phyloP scores from a whole-genome alignment of 208 protist genomes.

The Trypanosoma lewisi region DNA sequence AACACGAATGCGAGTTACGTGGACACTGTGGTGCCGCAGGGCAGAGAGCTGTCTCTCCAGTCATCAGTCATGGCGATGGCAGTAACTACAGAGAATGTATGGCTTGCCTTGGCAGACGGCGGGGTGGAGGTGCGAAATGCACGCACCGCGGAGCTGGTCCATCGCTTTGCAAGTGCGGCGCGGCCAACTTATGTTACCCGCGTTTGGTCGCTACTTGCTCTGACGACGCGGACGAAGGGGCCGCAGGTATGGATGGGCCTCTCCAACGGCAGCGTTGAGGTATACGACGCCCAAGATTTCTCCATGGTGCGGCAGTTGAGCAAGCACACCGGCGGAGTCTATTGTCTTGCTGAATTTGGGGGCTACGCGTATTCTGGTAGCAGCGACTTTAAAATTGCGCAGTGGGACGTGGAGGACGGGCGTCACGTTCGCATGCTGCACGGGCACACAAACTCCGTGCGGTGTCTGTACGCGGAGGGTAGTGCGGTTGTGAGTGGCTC shows the following conservation, averaged over 20 bases:
- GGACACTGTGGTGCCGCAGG: not conserved
- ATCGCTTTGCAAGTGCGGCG: conserved; percentile 45
- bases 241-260: conserved; percentile 77
- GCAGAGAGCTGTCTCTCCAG: conserved; percentile 11
- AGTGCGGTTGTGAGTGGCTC: conserved; percentile 74
- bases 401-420: conserved; percentile 55
- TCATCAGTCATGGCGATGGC: conserved; percentile 47
- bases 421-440: conserved; percentile 52
- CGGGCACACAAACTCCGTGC: conserved; percentile 65
- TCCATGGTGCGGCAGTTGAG: conserved; percentile 32
- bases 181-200: conserved; percentile 45
- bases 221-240: conserved; percentile 21
- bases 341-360: conserved; percentile 72
- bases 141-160: conserved; percentile 48
- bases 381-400: conserved; percentile 67
- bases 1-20: not conserved
- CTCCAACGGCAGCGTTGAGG: conserved; percentile 71
- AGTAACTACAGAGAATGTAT: conserved; percentile 47
- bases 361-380: conserved; percentile 78
- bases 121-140: conserved; percentile 69
- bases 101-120: conserved; percentile 70
- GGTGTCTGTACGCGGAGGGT: conserved; percentile 80
- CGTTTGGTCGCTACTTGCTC: conserved; percentile 17
- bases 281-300: conserved; percentile 50
- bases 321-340: conserved; percentile 63